Conservation (phyloP, 305 asterid species). For the Fraxinus dipetala region DNA sequence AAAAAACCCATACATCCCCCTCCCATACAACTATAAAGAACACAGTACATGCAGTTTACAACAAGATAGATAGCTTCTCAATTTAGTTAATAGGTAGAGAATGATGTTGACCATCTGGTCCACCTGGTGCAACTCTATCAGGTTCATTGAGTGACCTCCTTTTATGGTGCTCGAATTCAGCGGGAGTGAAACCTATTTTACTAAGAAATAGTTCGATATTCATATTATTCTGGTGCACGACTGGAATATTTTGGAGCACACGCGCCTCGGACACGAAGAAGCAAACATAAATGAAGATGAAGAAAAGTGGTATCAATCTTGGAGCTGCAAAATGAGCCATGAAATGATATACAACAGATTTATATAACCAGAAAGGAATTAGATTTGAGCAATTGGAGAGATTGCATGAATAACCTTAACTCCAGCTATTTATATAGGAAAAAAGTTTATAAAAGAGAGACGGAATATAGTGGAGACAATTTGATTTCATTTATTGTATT, state of each 20-base stretch:
- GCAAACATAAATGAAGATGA: background rate
- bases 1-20: background rate
- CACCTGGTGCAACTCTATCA: slow-evolving; percentile 41
- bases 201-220: slow-evolving; percentile 15
- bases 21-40: background rate
- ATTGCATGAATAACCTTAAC: slow-evolving; percentile 24
- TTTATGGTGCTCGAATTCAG: slow-evolving; percentile 18
- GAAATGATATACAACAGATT: background rate
- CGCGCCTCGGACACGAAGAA: slow-evolving; percentile 13
- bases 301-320: background rate
- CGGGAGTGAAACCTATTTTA: slow-evolving; percentile 23
- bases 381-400: background rate
- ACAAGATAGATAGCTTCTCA: background rate
- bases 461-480: slow-evolving; percentile 16
- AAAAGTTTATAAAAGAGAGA: background rate
- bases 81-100: background rate
- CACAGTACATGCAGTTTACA: background rate
- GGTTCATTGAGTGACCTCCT: slow-evolving; percentile 30
- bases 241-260: slow-evolving; percentile 5
- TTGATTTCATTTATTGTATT: slow-evolving; percentile 2
- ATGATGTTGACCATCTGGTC: slow-evolving; percentile 55
- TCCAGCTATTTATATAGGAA: slow-evolving; percentile 21
- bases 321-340: slow-evolving; percentile 22
- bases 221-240: background rate
- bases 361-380: background rate